phyloP scores from a whole-genome alignment of 495 filamentous ascomycete genomes.

The Aspergillus indologenus region DNA sequence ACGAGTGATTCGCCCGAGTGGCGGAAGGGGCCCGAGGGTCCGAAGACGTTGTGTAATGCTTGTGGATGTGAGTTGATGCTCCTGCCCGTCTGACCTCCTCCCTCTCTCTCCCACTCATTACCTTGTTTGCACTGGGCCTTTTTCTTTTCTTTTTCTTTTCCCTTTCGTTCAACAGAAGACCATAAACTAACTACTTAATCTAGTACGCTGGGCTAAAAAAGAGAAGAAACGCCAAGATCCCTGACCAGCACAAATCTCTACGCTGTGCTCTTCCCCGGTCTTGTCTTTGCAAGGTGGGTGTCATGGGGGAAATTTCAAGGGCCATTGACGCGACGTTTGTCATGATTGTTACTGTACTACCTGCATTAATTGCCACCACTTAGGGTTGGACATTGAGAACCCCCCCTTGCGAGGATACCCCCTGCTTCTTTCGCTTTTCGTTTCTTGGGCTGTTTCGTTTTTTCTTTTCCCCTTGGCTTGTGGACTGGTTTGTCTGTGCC shows the following conservation, averaged over 20 bases:
- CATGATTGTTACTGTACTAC: neutral
- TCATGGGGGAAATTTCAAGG: no score
- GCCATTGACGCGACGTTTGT: neutral
- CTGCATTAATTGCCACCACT: slow-evolving; percentile 2
- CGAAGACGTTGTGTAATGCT: slow-evolving; percentile 96
- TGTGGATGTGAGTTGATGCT: slow-evolving; percentile 66
- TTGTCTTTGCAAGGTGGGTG: neutral
- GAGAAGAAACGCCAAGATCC: slow-evolving; percentile 60
- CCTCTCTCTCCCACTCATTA: neutral
- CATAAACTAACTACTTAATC: neutral
- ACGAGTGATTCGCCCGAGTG: slow-evolving; percentile 93
- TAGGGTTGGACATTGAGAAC: neutral
- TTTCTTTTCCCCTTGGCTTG: neutral
- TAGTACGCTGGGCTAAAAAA: slow-evolving; percentile 73
- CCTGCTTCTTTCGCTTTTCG: neutral
- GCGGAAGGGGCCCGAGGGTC: slow-evolving; percentile 90
- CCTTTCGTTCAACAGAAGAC: neutral
- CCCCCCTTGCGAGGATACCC: slow-evolving; percentile 12
- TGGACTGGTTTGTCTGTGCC: neutral
- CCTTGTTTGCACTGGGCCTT: neutral
- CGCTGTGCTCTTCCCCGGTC: neutral
- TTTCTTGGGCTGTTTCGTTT: neutral
- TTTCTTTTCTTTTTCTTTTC: slow-evolving; percentile 1
- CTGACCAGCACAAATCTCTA: slow-evolving; percentile 1
- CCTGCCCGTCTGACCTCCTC: neutral